phyloP scores from a whole-genome alignment of 257 asterid genomes.

The Gynochthodes officinalis region DNA sequence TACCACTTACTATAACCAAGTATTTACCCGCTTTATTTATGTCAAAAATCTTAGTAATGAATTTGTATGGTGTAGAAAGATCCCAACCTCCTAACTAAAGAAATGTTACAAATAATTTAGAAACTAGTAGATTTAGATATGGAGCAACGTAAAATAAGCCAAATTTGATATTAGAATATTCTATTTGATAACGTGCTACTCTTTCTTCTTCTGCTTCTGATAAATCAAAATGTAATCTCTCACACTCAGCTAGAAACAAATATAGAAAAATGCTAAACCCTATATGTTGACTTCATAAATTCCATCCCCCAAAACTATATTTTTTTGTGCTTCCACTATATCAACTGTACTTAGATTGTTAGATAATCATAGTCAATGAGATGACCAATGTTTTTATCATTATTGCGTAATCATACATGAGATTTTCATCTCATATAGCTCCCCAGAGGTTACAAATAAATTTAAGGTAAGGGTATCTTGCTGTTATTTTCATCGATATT shows the following conservation, averaged over 20 bases:
- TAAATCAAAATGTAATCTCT: no score
- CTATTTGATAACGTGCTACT: no score
- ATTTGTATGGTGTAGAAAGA: no score
- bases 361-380: constrained; percentile 8
- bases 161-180: no score
- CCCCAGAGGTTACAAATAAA: background rate
- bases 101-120: constrained; percentile 13
- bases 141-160: constrained; percentile 11
- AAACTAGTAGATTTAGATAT: constrained; percentile 12
- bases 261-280: background rate
- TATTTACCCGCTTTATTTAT: no score
- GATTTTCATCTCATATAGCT: no score
- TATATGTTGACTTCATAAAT: background rate
- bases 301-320: background rate
- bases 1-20: no score
- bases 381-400: background rate
- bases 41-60: no score
- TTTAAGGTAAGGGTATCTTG: background rate
- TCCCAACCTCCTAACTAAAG: constrained; percentile 2
- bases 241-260: background rate
- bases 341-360: background rate
- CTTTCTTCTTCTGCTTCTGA: no score
- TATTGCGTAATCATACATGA: background rate
- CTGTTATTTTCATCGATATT: background rate
- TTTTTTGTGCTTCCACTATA: background rate